These are phyloP conservation scores for Orbilia javanica DNA, from an alignment of 2,329 filamentous ascomycete species.

Conservation along the genomic window DNA sequence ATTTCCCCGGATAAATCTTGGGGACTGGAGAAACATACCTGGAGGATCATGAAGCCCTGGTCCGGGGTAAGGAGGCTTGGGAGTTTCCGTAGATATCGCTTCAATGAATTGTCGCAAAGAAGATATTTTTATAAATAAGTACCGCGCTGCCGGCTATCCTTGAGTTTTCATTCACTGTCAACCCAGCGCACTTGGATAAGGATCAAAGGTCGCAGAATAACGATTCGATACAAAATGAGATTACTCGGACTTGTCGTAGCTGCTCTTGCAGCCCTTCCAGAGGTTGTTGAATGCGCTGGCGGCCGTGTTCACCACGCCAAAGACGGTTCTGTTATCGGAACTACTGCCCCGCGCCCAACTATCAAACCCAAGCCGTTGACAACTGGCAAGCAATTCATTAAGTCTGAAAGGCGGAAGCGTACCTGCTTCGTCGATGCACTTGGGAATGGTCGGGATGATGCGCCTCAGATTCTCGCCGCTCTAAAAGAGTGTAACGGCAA, in stretches of 20 bases:
- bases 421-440: constrained; percentile 55
- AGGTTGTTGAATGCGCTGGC: constrained; percentile 36
- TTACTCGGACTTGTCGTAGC: constrained; percentile 30
- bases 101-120: background rate
- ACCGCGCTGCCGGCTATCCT: background rate
- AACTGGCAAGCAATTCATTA: constrained; percentile 50
- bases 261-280: constrained; percentile 41
- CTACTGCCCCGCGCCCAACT: constrained; percentile 42
- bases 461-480: constrained; percentile 70
- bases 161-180: constrained; percentile 6
- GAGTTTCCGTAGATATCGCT: constrained; percentile 24
- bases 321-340: constrained; percentile 45
- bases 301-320: constrained; percentile 52
- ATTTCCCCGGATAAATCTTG: constrained; percentile 51
- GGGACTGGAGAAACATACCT: constrained; percentile 29
- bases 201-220: constrained; percentile 19
- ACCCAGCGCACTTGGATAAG: constrained; percentile 12
- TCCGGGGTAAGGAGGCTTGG: constrained; percentile 21
- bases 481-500: constrained; percentile 74
- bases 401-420: constrained; percentile 42
- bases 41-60: constrained; percentile 8
- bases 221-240: constrained; percentile 44
- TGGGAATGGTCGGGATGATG: constrained; percentile 66
- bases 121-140: constrained; percentile 40
- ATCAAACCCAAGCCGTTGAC: constrained; percentile 45